Evolutionary conservation across 495 filamentous ascomycete genomes (phyloP).

Genomic region (Endocarpon pusillum): DNA sequence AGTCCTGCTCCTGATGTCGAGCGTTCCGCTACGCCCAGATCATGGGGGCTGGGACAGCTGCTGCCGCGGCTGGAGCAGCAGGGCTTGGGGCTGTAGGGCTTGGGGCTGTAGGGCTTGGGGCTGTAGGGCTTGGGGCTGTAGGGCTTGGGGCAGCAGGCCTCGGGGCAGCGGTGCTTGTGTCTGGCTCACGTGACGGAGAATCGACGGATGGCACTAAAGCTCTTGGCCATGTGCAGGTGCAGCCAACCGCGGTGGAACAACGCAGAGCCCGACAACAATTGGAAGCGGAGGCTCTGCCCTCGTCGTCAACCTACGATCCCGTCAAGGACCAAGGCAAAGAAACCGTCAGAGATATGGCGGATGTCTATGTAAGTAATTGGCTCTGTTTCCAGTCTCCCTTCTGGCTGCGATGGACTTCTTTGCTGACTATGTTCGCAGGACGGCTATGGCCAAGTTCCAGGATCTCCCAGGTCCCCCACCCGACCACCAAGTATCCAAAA

Average conservation of each 20-base stretch:
- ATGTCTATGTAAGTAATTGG: constrained; percentile 70
- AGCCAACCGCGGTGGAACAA: constrained; percentile 1
- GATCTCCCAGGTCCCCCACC: constrained; percentile 81
- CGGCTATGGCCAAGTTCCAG: constrained; percentile 84
- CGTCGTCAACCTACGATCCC: constrained; percentile 51
- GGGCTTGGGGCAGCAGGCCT: too few species aligned
- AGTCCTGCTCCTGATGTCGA: too few species aligned
- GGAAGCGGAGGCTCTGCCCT: too few species aligned
- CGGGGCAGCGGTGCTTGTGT: background rate
- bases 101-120: too few species aligned
- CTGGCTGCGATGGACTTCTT: too few species aligned
- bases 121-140: too few species aligned
- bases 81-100: too few species aligned
- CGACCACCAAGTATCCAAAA: constrained; percentile 90
- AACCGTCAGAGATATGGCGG: constrained; percentile 68
- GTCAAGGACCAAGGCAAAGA: constrained; percentile 76
- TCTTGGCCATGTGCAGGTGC: background rate
- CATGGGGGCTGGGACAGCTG: too few species aligned
- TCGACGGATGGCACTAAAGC: background rate
- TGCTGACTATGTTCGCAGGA: constrained; percentile 38
- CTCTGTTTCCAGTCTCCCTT: constrained; percentile 6
- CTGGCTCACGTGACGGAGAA: background rate
- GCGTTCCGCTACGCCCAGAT: too few species aligned
- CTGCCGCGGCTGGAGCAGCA: too few species aligned
- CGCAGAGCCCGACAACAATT: constrained; percentile 26